Evolutionary conservation across 192 early-diverging fungal species (phyloP).

Genomic region (Irineochytrium annulatum): DNA sequence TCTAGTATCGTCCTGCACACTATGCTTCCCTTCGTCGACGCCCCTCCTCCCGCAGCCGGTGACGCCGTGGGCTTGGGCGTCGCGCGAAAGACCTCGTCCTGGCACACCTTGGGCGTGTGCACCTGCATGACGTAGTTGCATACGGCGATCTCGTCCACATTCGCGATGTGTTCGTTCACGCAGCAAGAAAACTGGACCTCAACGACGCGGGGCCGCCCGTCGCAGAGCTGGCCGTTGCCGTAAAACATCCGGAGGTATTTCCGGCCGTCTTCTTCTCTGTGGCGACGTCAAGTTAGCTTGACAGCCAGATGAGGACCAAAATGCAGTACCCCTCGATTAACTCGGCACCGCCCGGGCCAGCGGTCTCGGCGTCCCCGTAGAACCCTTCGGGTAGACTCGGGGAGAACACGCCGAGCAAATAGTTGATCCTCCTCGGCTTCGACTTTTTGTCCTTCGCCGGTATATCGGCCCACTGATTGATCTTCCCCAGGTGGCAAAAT

Average conservation of each 20-base stretch:
- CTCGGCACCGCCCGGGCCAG: conserved; percentile 24
- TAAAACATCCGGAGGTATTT: conserved; percentile 68
- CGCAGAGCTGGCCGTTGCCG: conserved; percentile 71
- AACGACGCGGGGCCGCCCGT: conserved; percentile 60
- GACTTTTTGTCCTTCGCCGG: conserved; percentile 23
- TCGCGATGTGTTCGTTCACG: conserved; percentile 58
- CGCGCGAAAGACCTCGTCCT: conserved; percentile 3
- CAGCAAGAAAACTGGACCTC: conserved; percentile 87
- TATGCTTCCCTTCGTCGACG: background rate
- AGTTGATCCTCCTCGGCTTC: conserved; percentile 15
- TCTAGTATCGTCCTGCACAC: background rate
- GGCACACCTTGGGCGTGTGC: conserved; percentile 68
- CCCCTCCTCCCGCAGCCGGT: background rate
- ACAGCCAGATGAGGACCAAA: no score
- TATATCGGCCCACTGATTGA: conserved; percentile 59
- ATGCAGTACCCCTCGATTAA: conserved; percentile 32
- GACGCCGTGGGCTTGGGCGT: background rate
- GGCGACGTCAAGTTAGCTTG: no score
- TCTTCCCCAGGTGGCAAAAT: conserved; percentile 68
- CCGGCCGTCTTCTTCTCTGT: conserved; percentile 32
- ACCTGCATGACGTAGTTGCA: conserved; percentile 81
- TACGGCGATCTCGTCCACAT: conserved; percentile 58
- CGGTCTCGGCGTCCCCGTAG: conserved; percentile 26
- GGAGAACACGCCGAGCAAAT: conserved; percentile 22
- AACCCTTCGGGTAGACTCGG: background rate